Evolutionary conservation across 2,329 filamentous ascomycete genomes (phyloP).

Genomic region (Akanthomyces muscarius): DNA sequence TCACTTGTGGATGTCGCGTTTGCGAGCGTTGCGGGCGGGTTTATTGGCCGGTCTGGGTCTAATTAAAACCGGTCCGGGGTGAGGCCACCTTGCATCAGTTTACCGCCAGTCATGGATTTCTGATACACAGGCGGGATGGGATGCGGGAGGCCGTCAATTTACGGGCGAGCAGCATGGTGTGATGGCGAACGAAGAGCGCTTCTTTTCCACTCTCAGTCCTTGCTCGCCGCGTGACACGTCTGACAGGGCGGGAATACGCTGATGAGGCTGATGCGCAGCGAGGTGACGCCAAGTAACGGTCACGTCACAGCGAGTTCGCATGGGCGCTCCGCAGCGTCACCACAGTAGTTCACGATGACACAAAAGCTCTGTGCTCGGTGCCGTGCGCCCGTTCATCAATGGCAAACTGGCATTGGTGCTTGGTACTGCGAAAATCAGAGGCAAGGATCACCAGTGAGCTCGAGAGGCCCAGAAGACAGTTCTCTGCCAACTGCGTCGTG

Average conservation of each 20-base stretch:
- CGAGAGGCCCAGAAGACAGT: background rate
- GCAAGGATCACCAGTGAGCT: background rate
- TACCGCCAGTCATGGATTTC: background rate
- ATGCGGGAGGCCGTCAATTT: background rate
- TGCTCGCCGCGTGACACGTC: background rate
- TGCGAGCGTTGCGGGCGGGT: background rate
- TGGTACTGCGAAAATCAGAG: background rate
- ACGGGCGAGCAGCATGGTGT: background rate
- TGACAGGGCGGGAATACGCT: constrained; percentile 6
- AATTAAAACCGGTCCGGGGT: constrained; percentile 11
- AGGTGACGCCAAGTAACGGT: background rate
- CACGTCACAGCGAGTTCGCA: background rate
- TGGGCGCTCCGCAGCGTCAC: background rate
- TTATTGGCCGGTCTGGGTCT: background rate
- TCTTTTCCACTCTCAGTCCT: background rate
- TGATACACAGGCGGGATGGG: background rate
- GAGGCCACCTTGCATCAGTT: constrained; percentile 1
- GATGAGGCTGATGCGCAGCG: constrained; percentile 7
- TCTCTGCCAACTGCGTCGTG: background rate
- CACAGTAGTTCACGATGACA: background rate
- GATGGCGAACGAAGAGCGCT: background rate
- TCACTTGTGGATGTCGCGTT: background rate
- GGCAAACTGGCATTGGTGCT: background rate
- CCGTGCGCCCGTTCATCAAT: background rate
- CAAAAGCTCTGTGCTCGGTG: background rate